phyloP scores from a whole-genome alignment of 1,139 yeast species.

The Komagataea norvegica region DNA sequence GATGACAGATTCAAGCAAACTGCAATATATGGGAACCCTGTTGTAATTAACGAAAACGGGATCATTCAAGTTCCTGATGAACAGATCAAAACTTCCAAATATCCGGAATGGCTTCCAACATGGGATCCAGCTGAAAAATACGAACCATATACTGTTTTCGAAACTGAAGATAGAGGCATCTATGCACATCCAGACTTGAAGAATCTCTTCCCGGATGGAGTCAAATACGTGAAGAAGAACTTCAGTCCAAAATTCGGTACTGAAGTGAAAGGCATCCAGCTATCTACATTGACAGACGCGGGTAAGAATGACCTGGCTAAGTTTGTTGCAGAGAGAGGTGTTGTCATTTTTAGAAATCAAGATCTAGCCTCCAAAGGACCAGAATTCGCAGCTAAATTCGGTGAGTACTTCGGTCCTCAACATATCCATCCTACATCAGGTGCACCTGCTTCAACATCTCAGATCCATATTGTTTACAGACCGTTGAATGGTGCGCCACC shows the following conservation, averaged over 20 bases:
- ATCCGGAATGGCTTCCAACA: slow-evolving; percentile 6
- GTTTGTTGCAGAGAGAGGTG: slow-evolving; percentile 61
- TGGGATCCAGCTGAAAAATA: slow-evolving; percentile 9
- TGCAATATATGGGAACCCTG: slow-evolving; percentile 3
- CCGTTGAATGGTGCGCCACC: slow-evolving; percentile 37
- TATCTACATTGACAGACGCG: slow-evolving; percentile 45
- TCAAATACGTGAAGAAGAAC: slow-evolving; percentile 7
- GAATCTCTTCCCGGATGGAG: slow-evolving; percentile 14
- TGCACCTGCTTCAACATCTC: slow-evolving; percentile 54
- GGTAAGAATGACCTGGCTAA: slow-evolving; percentile 64
- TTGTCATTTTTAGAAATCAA: slow-evolving; percentile 60
- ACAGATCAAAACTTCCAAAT: slow-evolving; percentile 2
- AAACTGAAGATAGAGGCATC: slow-evolving; percentile 16
- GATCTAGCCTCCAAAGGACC: slow-evolving; percentile 56
- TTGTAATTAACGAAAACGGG: slow-evolving; percentile 8
- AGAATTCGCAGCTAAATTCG: slow-evolving; percentile 45
- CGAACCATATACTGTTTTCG: slow-evolving; percentile 32
- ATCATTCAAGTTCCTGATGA: slow-evolving; percentile 5
- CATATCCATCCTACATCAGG: slow-evolving; percentile 75
- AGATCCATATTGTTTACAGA: slow-evolving; percentile 47
- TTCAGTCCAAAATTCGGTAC: slow-evolving; percentile 56
- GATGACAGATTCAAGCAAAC: slow-evolving; percentile 1
- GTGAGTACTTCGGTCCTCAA: slow-evolving; percentile 57
- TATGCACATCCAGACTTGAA: slow-evolving; percentile 27
- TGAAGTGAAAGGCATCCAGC: slow-evolving; percentile 55